Percentiles rank a stretch among this genome's conserved stretches.
Conservation (phyloP, 805 yeast species). For the Cyberlindnera sargentensis region DNA sequence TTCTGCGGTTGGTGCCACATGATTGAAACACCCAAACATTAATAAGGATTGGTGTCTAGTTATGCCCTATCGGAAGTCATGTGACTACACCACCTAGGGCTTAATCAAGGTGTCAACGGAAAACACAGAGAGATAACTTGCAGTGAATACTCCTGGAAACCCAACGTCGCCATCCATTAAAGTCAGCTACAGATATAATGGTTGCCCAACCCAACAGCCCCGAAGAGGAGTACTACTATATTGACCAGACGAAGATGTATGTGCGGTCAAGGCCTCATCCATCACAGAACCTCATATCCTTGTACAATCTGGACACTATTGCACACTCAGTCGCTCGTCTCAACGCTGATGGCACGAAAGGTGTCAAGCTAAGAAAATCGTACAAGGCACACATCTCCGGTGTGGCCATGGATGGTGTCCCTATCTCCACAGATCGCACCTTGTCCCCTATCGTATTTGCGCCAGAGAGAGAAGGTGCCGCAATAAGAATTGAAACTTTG, state of each 20-base stretch:
- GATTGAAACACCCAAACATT: constrained; percentile 3
- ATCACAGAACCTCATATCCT: constrained; percentile 55
- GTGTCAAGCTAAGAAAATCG: constrained; percentile 88
- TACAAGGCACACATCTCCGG: constrained; percentile 90
- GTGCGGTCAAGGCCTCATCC: constrained; percentile 58
- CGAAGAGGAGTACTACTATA: constrained; percentile 29
- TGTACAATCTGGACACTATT: constrained; percentile 60
- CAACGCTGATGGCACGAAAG: constrained; percentile 83
- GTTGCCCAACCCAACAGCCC: constrained; percentile 8
- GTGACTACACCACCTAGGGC: too few species aligned
- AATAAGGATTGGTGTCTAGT: too few species aligned
- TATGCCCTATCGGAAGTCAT: too few species aligned
- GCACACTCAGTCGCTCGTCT: constrained; percentile 81
- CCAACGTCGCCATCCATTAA: too few species aligned
- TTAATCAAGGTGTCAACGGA: too few species aligned
- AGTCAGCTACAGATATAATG: neutral
- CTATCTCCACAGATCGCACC: constrained; percentile 44
- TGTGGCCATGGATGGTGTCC: constrained; percentile 66
- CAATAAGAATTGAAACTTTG: constrained; percentile 41
- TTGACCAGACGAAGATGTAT: constrained; percentile 27
- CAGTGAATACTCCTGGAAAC: too few species aligned
- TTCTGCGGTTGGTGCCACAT: constrained; percentile 5
- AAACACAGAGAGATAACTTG: too few species aligned
- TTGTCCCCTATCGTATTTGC: constrained; percentile 32
- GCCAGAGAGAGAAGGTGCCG: constrained; percentile 26